Evolutionary conservation across 2,329 filamentous ascomycete species (phyloP).

Genomic region (Chrysoporthe austroafricana): DNA sequence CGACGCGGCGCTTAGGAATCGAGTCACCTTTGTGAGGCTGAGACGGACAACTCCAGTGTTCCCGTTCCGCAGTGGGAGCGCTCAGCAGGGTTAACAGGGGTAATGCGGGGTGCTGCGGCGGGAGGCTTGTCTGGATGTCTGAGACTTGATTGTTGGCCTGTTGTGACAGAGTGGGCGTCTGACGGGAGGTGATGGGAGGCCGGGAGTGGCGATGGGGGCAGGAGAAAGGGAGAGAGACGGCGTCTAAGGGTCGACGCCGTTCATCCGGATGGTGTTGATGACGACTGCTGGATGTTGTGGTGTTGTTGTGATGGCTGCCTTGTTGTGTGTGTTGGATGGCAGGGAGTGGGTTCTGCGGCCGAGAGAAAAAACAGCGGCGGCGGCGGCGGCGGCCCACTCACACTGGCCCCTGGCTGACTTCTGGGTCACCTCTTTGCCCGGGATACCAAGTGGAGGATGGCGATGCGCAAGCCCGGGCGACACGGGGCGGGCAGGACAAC

Average conservation of each 20-base stretch:
- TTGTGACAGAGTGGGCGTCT: slow-evolving; percentile 20
- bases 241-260: slow-evolving; percentile 22
- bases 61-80: not conserved
- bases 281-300: slow-evolving; percentile 14
- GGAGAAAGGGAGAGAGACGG: slow-evolving; percentile 10
- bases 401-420: slow-evolving; percentile 22
- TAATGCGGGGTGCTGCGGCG: slow-evolving; percentile 37
- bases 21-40: slow-evolving; percentile 36
- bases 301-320: not conserved
- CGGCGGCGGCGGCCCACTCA: slow-evolving; percentile 27
- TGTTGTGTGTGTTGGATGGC: slow-evolving; percentile 24
- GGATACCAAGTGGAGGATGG: slow-evolving; percentile 22
- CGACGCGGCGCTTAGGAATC: slow-evolving; percentile 34
- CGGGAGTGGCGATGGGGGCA: slow-evolving; percentile 15
- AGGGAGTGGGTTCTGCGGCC: slow-evolving; percentile 25
- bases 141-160: slow-evolving; percentile 35
- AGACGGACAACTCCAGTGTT: slow-evolving; percentile 30
- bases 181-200: slow-evolving; percentile 24
- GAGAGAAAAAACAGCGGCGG: slow-evolving; percentile 14
- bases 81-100: slow-evolving; percentile 32
- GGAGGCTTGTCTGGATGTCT: slow-evolving; percentile 32
- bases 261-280: slow-evolving; percentile 21
- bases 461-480: slow-evolving; percentile 10
- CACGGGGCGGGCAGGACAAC: slow-evolving; percentile 5
- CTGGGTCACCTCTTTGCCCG: slow-evolving; percentile 12